These are phyloP conservation scores for Fabrea salina DNA, from an alignment of 169 alveolate genomes.

Conservation along the genomic window DNA sequence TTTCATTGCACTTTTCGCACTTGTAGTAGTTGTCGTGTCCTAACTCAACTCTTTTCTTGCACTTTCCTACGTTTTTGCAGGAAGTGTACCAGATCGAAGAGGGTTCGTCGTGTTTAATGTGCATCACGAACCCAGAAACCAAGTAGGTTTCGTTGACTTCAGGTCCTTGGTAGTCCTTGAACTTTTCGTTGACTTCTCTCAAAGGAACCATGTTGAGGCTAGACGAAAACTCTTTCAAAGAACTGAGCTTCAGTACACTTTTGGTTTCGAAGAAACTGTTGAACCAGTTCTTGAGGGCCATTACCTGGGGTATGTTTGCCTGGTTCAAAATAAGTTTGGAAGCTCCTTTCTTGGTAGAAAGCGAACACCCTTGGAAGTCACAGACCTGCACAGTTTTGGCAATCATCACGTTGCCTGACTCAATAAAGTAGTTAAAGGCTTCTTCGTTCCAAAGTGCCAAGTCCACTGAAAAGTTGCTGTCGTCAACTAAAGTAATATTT, in stretches of 20 bases:
- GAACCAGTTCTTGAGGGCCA: too few relatives aligned
- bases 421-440: neutral
- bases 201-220: too few relatives aligned
- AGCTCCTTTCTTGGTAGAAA: too few relatives aligned
- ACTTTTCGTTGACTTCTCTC: too few relatives aligned
- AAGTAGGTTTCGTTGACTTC: too few relatives aligned
- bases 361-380: neutral
- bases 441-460: constrained; percentile 21
- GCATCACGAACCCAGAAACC: neutral
- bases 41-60: constrained; percentile 4
- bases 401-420: neutral
- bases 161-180: too few relatives aligned
- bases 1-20: neutral
- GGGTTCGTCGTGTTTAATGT: neutral
- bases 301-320: too few relatives aligned
- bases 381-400: neutral
- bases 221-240: too few relatives aligned
- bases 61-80: neutral
- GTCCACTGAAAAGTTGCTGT: neutral
- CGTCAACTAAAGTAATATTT: neutral
- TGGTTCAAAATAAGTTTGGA: too few relatives aligned
- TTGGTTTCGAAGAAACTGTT: too few relatives aligned
- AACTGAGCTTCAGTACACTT: too few relatives aligned
- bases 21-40: neutral
- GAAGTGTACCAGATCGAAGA: neutral